Evolutionary conservation across 352 stramenopile genomes (phyloP).

Genomic region (Pythium rishiriense): DNA sequence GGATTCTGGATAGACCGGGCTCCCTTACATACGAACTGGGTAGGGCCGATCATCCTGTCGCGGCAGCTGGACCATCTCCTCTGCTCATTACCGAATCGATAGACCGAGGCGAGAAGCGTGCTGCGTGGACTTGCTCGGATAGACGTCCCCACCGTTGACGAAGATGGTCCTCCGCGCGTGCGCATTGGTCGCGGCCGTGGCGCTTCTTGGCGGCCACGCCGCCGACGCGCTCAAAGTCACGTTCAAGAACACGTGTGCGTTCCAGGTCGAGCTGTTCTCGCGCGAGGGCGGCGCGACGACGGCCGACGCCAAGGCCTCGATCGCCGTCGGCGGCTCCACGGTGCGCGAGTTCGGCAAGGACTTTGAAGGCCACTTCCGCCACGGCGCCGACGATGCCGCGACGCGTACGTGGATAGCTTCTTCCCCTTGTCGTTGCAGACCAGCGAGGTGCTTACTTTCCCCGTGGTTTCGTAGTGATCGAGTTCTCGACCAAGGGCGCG

Average conservation of each 20-base stretch:
- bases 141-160: neutral
- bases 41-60: neutral
- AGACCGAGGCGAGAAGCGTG: slow-evolving; percentile 1
- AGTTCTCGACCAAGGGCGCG: slow-evolving; percentile 65
- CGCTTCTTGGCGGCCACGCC: neutral
- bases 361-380: slow-evolving; percentile 70
- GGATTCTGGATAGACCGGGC: slow-evolving; percentile 17
- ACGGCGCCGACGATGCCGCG: slow-evolving; percentile 53
- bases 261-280: slow-evolving; percentile 57
- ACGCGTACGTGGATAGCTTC: slow-evolving; percentile 36
- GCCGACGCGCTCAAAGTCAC: slow-evolving; percentile 50
- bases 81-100: slow-evolving; percentile 6
- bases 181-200: neutral
- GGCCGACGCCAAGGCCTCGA: slow-evolving; percentile 43
- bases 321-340: slow-evolving; percentile 40
- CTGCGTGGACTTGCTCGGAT: neutral
- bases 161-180: slow-evolving; percentile 3
- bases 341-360: slow-evolving; percentile 50
- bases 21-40: no score
- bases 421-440: neutral
- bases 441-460: neutral
- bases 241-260: slow-evolving; percentile 60
- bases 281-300: slow-evolving; percentile 52
- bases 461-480: slow-evolving; percentile 35
- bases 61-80: neutral